These are phyloP conservation scores for Hygrophorus pudorinus DNA, from an alignment of 768 basidiomycete genomes.

Conservation along the genomic window DNA sequence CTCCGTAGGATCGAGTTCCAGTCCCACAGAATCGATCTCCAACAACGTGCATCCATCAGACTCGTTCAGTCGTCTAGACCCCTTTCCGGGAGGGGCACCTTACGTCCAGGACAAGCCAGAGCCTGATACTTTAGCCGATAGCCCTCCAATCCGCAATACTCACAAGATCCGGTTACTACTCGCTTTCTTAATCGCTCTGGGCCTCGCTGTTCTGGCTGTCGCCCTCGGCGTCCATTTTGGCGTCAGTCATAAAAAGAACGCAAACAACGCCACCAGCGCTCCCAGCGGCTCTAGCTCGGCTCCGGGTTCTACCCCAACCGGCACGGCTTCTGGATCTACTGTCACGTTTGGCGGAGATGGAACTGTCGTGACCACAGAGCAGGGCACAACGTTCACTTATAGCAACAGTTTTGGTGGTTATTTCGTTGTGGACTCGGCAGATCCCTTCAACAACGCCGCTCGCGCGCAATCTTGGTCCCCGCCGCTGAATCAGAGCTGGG, in stretches of 20 bases:
- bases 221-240: conserved; percentile 9
- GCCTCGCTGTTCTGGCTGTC: conserved; percentile 5
- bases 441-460: conserved; percentile 49
- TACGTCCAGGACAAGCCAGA: neutral
- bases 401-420: conserved; percentile 51
- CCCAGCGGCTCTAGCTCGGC: neutral
- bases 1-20: too few relatives aligned
- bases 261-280: neutral
- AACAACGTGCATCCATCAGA: neutral
- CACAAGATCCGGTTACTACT: conserved; percentile 3
- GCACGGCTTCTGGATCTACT: neutral
- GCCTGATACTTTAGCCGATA: neutral
- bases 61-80: neutral
- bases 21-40: too few relatives aligned
- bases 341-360: conserved; percentile 43
- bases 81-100: neutral
- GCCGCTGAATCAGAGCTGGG: conserved; percentile 75
- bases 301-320: neutral
- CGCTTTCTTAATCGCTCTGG: neutral
- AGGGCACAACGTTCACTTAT: conserved; percentile 55
- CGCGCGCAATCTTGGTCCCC: conserved; percentile 76
- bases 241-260: neutral
- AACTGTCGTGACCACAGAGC: conserved; percentile 36
- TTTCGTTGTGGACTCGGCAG: conserved; percentile 14
- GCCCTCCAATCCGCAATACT: neutral